Evolutionary conservation across 352 stramenopile genomes (phyloP).

Genomic region (Saprolegnia parasitica): DNA sequence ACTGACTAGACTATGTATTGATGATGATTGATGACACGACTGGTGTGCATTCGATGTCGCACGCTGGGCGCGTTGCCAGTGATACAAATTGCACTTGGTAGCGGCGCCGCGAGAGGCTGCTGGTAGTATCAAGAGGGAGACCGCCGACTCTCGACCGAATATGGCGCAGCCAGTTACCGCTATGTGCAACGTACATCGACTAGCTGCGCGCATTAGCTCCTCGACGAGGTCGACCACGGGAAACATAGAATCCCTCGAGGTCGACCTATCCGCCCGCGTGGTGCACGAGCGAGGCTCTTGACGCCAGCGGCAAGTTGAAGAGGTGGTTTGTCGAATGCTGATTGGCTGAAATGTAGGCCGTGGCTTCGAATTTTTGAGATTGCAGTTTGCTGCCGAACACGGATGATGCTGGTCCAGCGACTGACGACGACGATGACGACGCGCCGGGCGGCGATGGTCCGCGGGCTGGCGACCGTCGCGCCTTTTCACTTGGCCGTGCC

Average conservation of each 20-base stretch:
- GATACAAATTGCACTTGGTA: too few relatives aligned
- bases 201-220: too few relatives aligned
- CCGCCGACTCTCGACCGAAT: too few relatives aligned
- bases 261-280: background rate
- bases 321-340: background rate
- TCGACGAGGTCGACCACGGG: too few relatives aligned
- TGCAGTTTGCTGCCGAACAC: background rate
- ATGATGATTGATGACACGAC: background rate
- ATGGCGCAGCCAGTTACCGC: too few relatives aligned
- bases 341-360: background rate
- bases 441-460: background rate
- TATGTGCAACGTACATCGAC: too few relatives aligned
- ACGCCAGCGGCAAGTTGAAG: background rate
- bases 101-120: too few relatives aligned
- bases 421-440: background rate
- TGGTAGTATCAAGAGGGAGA: too few relatives aligned
- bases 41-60: too few relatives aligned
- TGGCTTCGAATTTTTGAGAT: background rate
- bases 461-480: constrained; percentile 12
- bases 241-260: too few relatives aligned
- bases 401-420: background rate
- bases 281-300: too few relatives aligned
- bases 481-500: constrained; percentile 92
- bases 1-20: background rate
- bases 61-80: too few relatives aligned